These are phyloP conservation scores for Pisolithus microcarpus DNA, from an alignment of 768 basidiomycete species.

Conservation along the genomic window DNA sequence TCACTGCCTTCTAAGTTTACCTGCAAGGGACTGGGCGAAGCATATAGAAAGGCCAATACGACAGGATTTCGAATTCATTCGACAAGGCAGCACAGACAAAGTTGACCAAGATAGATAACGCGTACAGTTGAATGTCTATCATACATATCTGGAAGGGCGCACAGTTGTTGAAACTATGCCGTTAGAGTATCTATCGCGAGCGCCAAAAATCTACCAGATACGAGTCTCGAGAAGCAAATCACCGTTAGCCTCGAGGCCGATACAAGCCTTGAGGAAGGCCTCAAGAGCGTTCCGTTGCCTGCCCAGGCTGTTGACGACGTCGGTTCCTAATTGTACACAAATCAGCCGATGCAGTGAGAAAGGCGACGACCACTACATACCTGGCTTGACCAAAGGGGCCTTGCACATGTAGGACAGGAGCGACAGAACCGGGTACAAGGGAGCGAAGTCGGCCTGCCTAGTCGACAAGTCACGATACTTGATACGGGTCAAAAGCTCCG, in stretches of 20 bases:
- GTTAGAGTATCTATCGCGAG: not conserved
- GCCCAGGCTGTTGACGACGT: conserved; percentile 91
- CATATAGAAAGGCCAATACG: too few species aligned
- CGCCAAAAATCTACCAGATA: conserved; percentile 66
- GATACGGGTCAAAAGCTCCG: conserved; percentile 90
- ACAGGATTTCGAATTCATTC: not conserved
- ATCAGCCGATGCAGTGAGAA: not conserved
- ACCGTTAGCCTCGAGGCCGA: conserved; percentile 75
- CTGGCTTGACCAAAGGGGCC: conserved; percentile 94
- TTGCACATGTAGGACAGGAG: conserved; percentile 96
- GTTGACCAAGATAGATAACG: not conserved
- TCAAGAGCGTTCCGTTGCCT: conserved; percentile 94
- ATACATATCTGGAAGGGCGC: not conserved
- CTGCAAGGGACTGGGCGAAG: too few species aligned
- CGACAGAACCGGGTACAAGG: conserved; percentile 86
- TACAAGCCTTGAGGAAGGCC: conserved; percentile 88
- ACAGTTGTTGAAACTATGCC: not conserved
- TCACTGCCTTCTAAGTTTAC: too few species aligned
- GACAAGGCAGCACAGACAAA: not conserved
- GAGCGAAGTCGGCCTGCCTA: conserved; percentile 57
- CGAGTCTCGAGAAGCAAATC: conserved; percentile 85
- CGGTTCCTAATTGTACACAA: conserved; percentile 43
- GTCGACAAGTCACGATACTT: conserved; percentile 62
- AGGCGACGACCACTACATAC: conserved; percentile 13
- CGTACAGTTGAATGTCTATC: not conserved